Percentiles rank a stretch among this genome's conserved stretches.
Evolutionary conservation across 1,284 basidiomycete species (phyloP).

Genomic region (Pseudozyma flocculosa): DNA sequence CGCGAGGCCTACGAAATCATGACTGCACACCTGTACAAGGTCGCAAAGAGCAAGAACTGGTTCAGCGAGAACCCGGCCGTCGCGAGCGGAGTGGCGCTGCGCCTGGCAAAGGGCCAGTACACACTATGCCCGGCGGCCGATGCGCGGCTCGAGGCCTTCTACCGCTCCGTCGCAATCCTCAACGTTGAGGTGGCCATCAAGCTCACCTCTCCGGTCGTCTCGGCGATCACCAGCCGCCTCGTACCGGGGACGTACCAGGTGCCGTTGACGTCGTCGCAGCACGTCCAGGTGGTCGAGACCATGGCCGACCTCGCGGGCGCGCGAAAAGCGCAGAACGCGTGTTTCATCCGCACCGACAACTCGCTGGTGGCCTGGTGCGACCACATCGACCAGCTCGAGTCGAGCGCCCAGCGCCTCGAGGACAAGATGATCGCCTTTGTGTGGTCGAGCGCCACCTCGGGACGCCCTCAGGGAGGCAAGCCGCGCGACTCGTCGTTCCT

Average conservation of each 20-base stretch:
- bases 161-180: constrained; percentile 66
- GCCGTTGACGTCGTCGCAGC: constrained; percentile 31
- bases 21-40: constrained; percentile 27
- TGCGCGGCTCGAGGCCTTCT: constrained; percentile 13
- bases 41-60: constrained; percentile 13
- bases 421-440: constrained; percentile 76
- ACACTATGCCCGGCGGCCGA: constrained; percentile 22
- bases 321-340: constrained; percentile 79
- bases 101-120: constrained; percentile 35
- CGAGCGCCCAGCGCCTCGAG: constrained; percentile 65
- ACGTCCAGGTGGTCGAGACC: constrained; percentile 58
- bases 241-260: constrained; percentile 55
- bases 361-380: constrained; percentile 77
- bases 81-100: constrained; percentile 27
- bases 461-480: constrained; percentile 2
- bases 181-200: constrained; percentile 80
- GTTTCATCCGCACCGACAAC: constrained; percentile 75
- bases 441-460: constrained; percentile 61
- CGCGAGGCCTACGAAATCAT: constrained; percentile 34
- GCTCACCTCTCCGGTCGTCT: constrained; percentile 74
- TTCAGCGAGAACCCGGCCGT: constrained; percentile 15
- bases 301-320: constrained; percentile 68
- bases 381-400: constrained; percentile 61
- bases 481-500: constrained; percentile 1
- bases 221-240: constrained; percentile 64